Evolutionary conservation across 345 rosid genomes (phyloP), one percentile per base, ranked within the genome.

Genomic region (Populus nigra): DNA sequence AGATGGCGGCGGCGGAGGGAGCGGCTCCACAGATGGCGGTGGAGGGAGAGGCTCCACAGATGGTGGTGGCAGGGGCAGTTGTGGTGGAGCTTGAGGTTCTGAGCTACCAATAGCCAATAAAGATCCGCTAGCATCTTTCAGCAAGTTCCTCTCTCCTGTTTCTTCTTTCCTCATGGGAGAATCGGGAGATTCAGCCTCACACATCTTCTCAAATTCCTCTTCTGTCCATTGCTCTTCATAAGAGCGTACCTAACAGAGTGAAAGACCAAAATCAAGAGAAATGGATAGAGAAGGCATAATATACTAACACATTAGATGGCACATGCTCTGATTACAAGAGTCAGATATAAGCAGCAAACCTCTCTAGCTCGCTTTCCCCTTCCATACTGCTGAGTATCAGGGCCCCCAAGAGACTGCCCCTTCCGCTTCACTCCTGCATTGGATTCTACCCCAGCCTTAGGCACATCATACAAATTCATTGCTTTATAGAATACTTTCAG

Each of bases 331-430:
- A 71, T 53, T 41, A 71, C 23, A 49, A 77, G 70, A 82, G 83
- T 69, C 69, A 68, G 53, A 83, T 49, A 83, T 62, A 57, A 81
- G 70, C 31, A 78, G 83, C 90, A 77, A 72, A 92, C 98, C 97
- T 94, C 98, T 88, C 98, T 92, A 47, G 98, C 87, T 77, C 98
- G 87, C 84, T 94, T 94, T 45, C 98, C 98, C 83, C 98, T 89
- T 83, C 98, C 98, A 87, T 94, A 94, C 0, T 85, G 97, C 76
- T 73, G 87, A 49, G 88, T 90, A 81, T 94, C 97, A 70, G 91
- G 89, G 36, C 88, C 80, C 43, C 92, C 94, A 72, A 86, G 79
- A 49, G 68, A 70, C 76, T 78, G 90, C 72, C 89, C 85, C 84
- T 87, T 92, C 76, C 94, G 84, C 84, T 91, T 92, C 53, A 86